These are phyloP conservation scores for Alopecurus myosuroides DNA, from an alignment of 176 grass and related monocot genomes.

Conservation along the genomic window DNA sequence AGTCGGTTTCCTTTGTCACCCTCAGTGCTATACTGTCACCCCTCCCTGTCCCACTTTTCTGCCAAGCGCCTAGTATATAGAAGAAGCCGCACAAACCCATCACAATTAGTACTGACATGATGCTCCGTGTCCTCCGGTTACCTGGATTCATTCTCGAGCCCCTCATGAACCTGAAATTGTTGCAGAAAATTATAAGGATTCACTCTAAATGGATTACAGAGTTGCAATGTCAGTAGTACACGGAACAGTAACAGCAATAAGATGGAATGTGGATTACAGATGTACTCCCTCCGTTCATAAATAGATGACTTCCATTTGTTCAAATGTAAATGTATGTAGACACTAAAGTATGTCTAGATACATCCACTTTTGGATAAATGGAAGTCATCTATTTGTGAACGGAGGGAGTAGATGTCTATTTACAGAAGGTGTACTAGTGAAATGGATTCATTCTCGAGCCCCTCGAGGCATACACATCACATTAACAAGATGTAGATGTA, in stretches of 20 bases:
- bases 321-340: no score
- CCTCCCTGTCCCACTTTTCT: constrained; percentile 74
- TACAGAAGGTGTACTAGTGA: no score
- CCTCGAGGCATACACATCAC: not conserved
- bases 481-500: not conserved
- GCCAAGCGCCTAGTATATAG: constrained; percentile 81
- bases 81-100: constrained; percentile 70
- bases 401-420: no score
- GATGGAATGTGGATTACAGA: no score
- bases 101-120: constrained; percentile 57
- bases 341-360: no score
- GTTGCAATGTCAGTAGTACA: no score
- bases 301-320: no score
- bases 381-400: no score
- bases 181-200: not conserved
- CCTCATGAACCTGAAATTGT: constrained; percentile 70
- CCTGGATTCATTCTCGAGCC: constrained; percentile 57
- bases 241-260: no score
- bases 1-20: constrained; percentile 64
- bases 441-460: no score
- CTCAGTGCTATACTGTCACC: constrained; percentile 67
- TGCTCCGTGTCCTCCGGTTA: constrained; percentile 44
- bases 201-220: not conserved
- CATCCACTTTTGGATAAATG: no score
- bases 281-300: no score